Conservation (phyloP, 495 filamentous ascomycete species). For the Penicillium waksmanii region DNA sequence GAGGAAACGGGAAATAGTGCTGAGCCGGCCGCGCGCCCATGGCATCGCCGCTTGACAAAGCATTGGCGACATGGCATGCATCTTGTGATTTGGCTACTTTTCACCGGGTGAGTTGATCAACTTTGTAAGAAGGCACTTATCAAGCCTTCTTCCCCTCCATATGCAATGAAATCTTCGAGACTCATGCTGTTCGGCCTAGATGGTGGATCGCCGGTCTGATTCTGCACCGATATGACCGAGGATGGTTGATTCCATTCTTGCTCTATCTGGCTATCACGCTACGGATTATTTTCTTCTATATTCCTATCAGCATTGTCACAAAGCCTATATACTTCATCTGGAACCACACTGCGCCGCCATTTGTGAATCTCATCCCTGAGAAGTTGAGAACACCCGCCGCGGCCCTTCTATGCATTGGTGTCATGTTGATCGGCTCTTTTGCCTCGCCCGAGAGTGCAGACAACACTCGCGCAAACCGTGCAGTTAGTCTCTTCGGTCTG, state of each 20-base stretch:
- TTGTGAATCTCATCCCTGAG: slow-evolving; percentile 61
- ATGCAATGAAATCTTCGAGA: slow-evolving; percentile 3
- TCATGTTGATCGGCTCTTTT: slow-evolving; percentile 77
- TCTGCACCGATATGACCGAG: slow-evolving; percentile 69
- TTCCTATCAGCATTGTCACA: slow-evolving; percentile 68
- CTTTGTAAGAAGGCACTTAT: not conserved
- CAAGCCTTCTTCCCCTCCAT: not conserved
- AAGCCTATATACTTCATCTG: slow-evolving; percentile 68
- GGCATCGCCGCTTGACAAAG: slow-evolving; percentile 30
- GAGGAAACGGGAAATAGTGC: slow-evolving; percentile 30
- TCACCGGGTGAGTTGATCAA: slow-evolving; percentile 58
- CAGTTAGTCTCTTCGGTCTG: slow-evolving; percentile 79
- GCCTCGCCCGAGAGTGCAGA: slow-evolving; percentile 67
- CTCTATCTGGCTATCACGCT: slow-evolving; percentile 75
- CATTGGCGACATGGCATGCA: slow-evolving; percentile 48
- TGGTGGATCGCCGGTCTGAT: slow-evolving; percentile 90
- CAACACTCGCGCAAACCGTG: slow-evolving; percentile 79
- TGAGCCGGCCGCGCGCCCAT: slow-evolving; percentile 26
- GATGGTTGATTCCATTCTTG: slow-evolving; percentile 86
- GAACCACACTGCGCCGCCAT: slow-evolving; percentile 59
- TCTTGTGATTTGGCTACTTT: slow-evolving; percentile 56
- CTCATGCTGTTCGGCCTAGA: slow-evolving; percentile 42
- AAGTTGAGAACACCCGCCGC: slow-evolving; percentile 61
- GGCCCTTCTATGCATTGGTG: slow-evolving; percentile 62
- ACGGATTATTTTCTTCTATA: slow-evolving; percentile 72